phyloP scores from a whole-genome alignment of 129 eudicot species.

The Gnaphalium uliginosum region DNA sequence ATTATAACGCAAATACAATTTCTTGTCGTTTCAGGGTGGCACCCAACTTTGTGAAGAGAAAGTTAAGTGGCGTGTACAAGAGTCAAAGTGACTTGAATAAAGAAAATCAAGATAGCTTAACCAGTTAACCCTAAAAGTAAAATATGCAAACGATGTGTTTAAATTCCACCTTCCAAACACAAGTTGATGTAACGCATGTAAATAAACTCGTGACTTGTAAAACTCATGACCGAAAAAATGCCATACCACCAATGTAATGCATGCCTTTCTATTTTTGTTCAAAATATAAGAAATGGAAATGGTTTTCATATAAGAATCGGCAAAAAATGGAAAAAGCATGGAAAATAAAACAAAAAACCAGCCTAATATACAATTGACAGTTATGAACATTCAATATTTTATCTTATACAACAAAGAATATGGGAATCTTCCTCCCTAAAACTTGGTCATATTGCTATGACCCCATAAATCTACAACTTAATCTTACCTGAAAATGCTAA shows the following conservation, averaged over 20 bases:
- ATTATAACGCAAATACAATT: not conserved
- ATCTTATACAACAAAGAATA: constrained; percentile 26
- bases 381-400: not conserved
- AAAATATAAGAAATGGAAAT: too few species aligned
- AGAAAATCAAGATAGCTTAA: not conserved
- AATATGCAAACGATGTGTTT: not conserved
- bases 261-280: too few species aligned
- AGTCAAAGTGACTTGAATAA: not conserved
- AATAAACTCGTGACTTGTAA: not conserved
- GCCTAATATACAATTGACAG: not conserved
- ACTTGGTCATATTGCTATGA: not conserved
- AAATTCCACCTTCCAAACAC: not conserved
- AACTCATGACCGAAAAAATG: not conserved
- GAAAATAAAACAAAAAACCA: not conserved
- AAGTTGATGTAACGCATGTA: not conserved
- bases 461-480: constrained; percentile 27
- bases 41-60: not conserved
- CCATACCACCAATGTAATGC: not conserved
- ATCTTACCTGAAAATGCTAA: constrained; percentile 32
- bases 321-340: not conserved
- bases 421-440: constrained; percentile 23
- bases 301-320: not conserved
- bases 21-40: not conserved
- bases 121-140: not conserved
- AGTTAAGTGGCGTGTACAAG: not conserved